Base-by-base conservation (phyloP, 2,329 filamentous ascomycete species). In the Xylaria sp. region DNA sequence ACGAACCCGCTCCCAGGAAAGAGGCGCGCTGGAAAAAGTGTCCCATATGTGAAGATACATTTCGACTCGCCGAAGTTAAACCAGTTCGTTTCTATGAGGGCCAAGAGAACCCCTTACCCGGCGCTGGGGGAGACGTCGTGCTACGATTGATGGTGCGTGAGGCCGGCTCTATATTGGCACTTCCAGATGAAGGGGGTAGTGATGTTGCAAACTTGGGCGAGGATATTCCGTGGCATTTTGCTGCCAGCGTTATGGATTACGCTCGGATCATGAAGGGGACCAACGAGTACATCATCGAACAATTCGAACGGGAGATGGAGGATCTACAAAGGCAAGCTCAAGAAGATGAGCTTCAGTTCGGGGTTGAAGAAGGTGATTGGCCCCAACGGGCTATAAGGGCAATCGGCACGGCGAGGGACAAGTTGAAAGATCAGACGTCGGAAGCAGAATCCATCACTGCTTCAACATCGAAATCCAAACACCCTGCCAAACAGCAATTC, bases 221-320 rank as follows among this genome's bases (percentile, higher is more conserved):
- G 60, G 92, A 94, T 75, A 89, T 98, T 42, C 96, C 96, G 0
- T 99, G 96, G 96, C 93, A 97, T 79, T 94, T 96, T 81, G 93
- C 93, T 5, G 94, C 93, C 10, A 97, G 97, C 75, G 94, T 97
- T 42, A 87, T 97, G 78, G 96, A 99, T 78, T 99, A 98, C 80
- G 93, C 94, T 18, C 90, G 94, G 47, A 91, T 98, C 64, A 97
- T 99, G 93, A 97, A 95, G 78, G 96, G 94, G 6, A 95, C 93
- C 4, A 90, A 92, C 75, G 90, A 92, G 40, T 99, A 99, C 78
- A 95, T 99, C 91, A 78, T 84, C 13, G 85, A 89, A 62, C 92
- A 98, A 77, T 95, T 91, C 74, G 90, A 97, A 70, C 83, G 88
- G 44, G 95, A 98, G 78, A 90, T 97, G 42, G 83, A 87, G 47